phyloP scores from a whole-genome alignment of 1,139 yeast species.

The Pichia kudriavzevii region DNA sequence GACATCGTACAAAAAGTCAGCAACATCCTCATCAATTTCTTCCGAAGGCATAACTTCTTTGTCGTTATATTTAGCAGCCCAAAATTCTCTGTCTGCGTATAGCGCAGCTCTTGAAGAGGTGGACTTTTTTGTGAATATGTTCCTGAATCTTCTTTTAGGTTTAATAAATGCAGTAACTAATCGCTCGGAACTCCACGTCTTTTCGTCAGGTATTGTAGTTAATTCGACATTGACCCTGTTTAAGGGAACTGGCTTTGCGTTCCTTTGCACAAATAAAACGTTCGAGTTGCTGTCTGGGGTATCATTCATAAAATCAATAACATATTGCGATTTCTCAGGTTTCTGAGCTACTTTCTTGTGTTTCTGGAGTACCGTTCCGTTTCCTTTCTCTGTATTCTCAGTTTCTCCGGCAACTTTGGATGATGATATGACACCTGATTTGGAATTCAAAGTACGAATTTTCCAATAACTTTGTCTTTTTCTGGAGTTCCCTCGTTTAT shows the following conservation, averaged over 20 bases:
- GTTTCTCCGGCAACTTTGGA: background rate
- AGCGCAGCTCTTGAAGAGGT: constrained; percentile 3
- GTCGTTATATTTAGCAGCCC: constrained; percentile 61
- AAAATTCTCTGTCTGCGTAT: constrained; percentile 52
- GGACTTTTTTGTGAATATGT: constrained; percentile 10
- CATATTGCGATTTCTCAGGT: constrained; percentile 1
- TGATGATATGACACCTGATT: background rate
- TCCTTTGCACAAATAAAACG: constrained; percentile 42
- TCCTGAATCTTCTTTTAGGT: constrained; percentile 33
- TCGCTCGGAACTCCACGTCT: constrained; percentile 61
- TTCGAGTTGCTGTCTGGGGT: constrained; percentile 34
- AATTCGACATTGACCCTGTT: constrained; percentile 25
- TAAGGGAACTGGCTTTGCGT: constrained; percentile 37
- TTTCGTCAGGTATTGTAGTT: constrained; percentile 65
- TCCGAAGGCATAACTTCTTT: constrained; percentile 25
- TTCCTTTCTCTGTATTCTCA: background rate
- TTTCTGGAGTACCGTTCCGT: constrained; percentile 5
- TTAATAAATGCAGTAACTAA: constrained; percentile 64
- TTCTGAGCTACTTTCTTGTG: background rate
- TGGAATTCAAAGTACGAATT: constrained; percentile 7
- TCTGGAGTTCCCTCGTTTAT: background rate
- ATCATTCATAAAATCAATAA: constrained; percentile 39
- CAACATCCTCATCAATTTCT: constrained; percentile 20
- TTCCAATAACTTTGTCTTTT: constrained; percentile 8
- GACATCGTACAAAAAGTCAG: constrained; percentile 24